Evolutionary conservation across 2,329 filamentous ascomycete genomes (phyloP).

Genomic region (Fusarium temperatum): DNA sequence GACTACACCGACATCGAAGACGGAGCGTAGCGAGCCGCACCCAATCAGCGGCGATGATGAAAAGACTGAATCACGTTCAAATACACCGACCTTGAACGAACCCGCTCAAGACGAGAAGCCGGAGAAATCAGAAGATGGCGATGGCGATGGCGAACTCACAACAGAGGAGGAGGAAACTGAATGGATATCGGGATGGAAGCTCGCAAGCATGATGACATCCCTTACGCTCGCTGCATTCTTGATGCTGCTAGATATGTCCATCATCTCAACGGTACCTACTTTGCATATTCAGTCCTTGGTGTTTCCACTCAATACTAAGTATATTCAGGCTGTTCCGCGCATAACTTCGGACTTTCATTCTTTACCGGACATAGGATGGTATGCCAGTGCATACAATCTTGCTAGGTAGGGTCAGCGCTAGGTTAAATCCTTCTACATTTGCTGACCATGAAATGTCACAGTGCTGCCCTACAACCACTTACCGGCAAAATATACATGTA

Average conservation of each 20-base stretch:
- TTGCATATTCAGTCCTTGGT: background rate
- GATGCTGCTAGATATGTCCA: constrained; percentile 61
- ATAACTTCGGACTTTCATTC: constrained; percentile 62
- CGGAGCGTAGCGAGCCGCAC: background rate
- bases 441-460: constrained; percentile 39
- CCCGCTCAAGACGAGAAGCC: constrained; percentile 4
- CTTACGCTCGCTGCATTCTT: constrained; percentile 57
- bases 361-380: constrained; percentile 65
- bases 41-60: background rate
- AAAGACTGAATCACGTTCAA: constrained; percentile 14
- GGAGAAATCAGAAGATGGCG: constrained; percentile 11
- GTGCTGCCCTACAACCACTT: constrained; percentile 60
- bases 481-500: constrained; percentile 60
- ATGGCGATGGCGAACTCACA: background rate
- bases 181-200: constrained; percentile 43
- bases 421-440: constrained; percentile 30
- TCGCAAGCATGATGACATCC: constrained; percentile 48
- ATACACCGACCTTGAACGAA: constrained; percentile 32
- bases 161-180: constrained; percentile 17
- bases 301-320: background rate
- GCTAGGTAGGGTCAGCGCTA: constrained; percentile 47
- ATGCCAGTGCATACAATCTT: constrained; percentile 60
- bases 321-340: constrained; percentile 53
- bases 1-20: background rate
- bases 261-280: constrained; percentile 58